Percentiles rank a stretch among this genome's conserved stretches.
Conservation (phyloP, 805 yeast genomes). For the Saturnispora silvae region DNA sequence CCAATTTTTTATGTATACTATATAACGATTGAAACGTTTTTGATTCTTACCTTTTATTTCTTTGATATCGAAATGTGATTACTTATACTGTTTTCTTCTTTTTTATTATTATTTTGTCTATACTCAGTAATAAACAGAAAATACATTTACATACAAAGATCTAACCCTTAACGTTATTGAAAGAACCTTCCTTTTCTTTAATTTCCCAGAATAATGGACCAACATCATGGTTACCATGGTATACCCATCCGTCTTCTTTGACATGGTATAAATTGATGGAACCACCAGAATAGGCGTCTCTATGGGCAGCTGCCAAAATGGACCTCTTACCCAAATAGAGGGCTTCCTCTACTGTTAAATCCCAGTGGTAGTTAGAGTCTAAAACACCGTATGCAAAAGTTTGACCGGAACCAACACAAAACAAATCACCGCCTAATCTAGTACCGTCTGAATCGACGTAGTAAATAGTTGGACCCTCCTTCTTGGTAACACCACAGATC, state of each 20-base stretch:
- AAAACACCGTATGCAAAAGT: slow-evolving; percentile 98
- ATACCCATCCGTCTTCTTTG: slow-evolving; percentile 88
- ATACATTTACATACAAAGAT: no score
- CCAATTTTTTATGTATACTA: no score
- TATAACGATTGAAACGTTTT: neutral
- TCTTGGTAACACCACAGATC: slow-evolving; percentile 94
- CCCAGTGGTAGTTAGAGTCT: slow-evolving; percentile 89
- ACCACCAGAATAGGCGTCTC: slow-evolving; percentile 98
- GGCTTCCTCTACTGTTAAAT: slow-evolving; percentile 85
- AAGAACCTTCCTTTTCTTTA: slow-evolving; percentile 79
- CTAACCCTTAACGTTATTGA: slow-evolving; percentile 55
- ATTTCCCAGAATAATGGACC: slow-evolving; percentile 87
- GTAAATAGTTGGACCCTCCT: slow-evolving; percentile 91
- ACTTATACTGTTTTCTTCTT: no score
- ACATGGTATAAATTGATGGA: slow-evolving; percentile 89
- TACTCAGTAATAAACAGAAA: no score
- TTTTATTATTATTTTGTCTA: no score
- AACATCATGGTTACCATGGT: slow-evolving; percentile 91
- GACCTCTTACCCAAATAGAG: slow-evolving; percentile 89
- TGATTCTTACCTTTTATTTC: neutral
- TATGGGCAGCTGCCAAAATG: slow-evolving; percentile 93
- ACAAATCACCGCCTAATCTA: slow-evolving; percentile 84
- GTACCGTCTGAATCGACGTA: slow-evolving; percentile 98
- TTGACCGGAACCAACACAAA: slow-evolving; percentile 98
- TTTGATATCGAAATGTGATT: neutral